phyloP scores from a whole-genome alignment of 2,329 filamentous ascomycete species.

The Coniochaeta prunicola region DNA sequence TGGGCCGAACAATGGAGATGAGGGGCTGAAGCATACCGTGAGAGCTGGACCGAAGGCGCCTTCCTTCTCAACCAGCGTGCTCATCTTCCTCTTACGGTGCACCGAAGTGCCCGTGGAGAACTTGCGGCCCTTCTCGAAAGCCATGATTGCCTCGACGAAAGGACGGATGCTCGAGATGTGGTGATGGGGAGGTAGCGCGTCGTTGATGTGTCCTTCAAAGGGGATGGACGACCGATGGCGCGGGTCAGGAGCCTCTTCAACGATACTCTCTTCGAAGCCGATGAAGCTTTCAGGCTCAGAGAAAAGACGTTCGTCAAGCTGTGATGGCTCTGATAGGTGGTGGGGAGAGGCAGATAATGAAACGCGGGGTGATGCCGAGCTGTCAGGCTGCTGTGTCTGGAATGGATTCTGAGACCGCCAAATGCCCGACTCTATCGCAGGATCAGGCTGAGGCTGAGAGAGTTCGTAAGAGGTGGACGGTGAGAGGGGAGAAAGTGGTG shows the following conservation, averaged over 20 bases:
- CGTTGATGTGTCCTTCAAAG: not conserved
- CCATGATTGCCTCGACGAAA: conserved; percentile 16
- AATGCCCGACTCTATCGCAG: not conserved
- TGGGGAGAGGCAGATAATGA: not conserved
- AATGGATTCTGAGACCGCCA: not conserved
- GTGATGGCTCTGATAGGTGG: not conserved
- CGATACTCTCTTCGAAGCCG: not conserved
- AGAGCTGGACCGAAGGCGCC: conserved; percentile 37
- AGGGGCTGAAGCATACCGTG: conserved; percentile 26
- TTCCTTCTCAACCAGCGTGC: conserved; percentile 32
- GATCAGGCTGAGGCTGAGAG: not conserved
- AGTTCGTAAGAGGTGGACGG: not conserved
- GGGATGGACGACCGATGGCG: not conserved
- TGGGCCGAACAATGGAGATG: not conserved
- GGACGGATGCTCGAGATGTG: conserved; percentile 2
- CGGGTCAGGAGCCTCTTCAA: not conserved
- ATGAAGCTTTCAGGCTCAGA: not conserved
- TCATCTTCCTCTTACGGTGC: conserved; percentile 40
- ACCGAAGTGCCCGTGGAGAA: conserved; percentile 37
- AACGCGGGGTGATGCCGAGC: not conserved
- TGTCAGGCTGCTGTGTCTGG: not conserved
- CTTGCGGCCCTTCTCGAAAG: conserved; percentile 24
- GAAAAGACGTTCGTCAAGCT: not conserved
- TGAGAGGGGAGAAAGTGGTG: not conserved
- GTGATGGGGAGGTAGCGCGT: not conserved